Percentiles rank a stretch among this genome's conserved stretches.
phyloP scores from a whole-genome alignment of 192 early-diverging fungal genomes.

The Allomyces macrogynus region DNA sequence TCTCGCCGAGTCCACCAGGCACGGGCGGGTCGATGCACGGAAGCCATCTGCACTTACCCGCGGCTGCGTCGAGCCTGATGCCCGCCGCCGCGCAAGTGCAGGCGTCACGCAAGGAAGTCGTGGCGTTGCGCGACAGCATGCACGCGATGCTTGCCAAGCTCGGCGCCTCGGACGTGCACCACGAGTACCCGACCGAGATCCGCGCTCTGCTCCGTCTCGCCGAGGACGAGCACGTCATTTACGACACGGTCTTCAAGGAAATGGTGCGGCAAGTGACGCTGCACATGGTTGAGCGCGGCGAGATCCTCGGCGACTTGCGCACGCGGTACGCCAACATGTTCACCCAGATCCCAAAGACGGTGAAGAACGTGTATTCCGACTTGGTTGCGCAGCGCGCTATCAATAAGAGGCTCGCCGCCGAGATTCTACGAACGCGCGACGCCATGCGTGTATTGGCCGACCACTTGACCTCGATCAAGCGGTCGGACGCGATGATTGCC shows the following conservation, averaged over 20 bases:
- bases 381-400: slow-evolving; percentile 30
- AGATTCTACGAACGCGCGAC: slow-evolving; percentile 25
- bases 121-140: background rate
- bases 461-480: slow-evolving; percentile 26
- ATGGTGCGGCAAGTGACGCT: slow-evolving; percentile 34
- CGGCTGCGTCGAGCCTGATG: background rate
- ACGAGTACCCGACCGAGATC: slow-evolving; percentile 15
- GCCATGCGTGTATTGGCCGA: slow-evolving; percentile 17
- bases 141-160: background rate
- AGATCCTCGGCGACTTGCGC: slow-evolving; percentile 31
- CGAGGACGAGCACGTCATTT: slow-evolving; percentile 36
- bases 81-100: no score
- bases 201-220: slow-evolving; percentile 32
- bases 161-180: background rate
- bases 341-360: slow-evolving; percentile 26
- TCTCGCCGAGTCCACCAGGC: background rate
- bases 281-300: slow-evolving; percentile 38
- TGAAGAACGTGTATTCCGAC: slow-evolving; percentile 34
- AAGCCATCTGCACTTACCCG: background rate
- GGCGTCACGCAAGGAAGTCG: background rate
- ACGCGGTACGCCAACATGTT: slow-evolving; percentile 37
- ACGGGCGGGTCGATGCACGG: background rate
- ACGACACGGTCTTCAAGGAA: slow-evolving; percentile 33
- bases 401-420: slow-evolving; percentile 25
- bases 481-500: slow-evolving; percentile 27